Percentiles rank a stretch among this genome's conserved stretches.
These are phyloP conservation scores for Scheffersomyces cryptocercus DNA, from an alignment of 1,139 yeast genomes.

Conservation along the genomic window DNA sequence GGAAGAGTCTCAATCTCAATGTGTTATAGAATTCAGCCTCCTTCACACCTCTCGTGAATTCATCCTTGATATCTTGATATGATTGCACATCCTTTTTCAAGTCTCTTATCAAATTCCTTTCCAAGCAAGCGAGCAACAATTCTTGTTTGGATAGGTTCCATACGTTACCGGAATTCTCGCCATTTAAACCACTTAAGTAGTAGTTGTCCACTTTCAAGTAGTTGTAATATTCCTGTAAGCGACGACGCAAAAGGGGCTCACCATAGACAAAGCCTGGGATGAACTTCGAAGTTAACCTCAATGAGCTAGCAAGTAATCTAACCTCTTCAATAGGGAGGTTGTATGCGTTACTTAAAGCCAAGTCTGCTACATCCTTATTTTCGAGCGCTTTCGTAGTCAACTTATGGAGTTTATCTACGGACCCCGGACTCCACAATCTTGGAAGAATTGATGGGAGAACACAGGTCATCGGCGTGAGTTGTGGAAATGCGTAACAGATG, in stretches of 20 bases:
- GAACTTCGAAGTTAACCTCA: conserved; percentile 42
- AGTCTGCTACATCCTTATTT: conserved; percentile 13
- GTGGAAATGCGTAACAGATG: conserved; percentile 59
- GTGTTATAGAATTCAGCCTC: conserved; percentile 16
- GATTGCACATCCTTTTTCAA: conserved; percentile 18
- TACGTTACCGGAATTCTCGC: conserved; percentile 43
- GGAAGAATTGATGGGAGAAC: conserved; percentile 53
- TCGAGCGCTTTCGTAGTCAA: conserved; percentile 1
- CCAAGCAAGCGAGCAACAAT: conserved; percentile 47
- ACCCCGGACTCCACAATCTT: conserved; percentile 29
- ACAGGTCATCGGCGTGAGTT: conserved; percentile 70
- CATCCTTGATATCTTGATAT: conserved; percentile 15
- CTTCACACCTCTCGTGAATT: conserved; percentile 10
- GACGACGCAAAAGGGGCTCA: conserved; percentile 34
- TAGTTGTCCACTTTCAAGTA: conserved; percentile 54
- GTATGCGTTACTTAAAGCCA: conserved; percentile 43
- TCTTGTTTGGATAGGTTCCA: conserved; percentile 49
- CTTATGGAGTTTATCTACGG: conserved; percentile 4
- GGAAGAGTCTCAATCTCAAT: conserved; percentile 28
- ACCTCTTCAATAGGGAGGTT: conserved; percentile 40
- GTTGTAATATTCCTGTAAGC: conserved; percentile 40
- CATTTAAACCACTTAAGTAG: conserved; percentile 41
- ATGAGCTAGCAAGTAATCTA: conserved; percentile 28
- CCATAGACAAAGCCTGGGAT: conserved; percentile 42
- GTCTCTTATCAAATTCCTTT: conserved; percentile 46